Percentiles rank a stretch among this genome's conserved stretches.
Conservation (phyloP, 352 stramenopile species). For the Phytophthora europaea region DNA sequence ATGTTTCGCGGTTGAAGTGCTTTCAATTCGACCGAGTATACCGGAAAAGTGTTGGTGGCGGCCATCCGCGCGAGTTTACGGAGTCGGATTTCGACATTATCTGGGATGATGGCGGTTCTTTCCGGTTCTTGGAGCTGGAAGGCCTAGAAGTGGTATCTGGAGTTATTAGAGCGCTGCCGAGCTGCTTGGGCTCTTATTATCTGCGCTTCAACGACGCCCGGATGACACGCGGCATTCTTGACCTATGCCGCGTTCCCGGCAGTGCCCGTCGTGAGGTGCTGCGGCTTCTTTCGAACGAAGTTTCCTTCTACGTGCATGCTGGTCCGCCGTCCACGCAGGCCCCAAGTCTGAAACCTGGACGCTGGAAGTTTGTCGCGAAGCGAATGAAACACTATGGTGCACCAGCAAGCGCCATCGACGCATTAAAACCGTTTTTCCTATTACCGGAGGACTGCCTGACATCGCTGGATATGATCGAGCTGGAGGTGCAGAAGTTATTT, state of each 20-base stretch:
- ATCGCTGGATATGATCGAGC: conserved; percentile 74
- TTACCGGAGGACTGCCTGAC: conserved; percentile 71
- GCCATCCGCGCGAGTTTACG: conserved; percentile 85
- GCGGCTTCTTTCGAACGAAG: conserved; percentile 81
- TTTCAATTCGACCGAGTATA: conserved; percentile 91
- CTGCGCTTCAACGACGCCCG: conserved; percentile 84
- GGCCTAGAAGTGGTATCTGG: conserved; percentile 81
- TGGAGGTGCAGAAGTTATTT: conserved; percentile 74
- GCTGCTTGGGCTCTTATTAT: conserved; percentile 80
- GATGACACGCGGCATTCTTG: conserved; percentile 74
- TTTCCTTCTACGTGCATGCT: conserved; percentile 72
- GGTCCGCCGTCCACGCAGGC: conserved; percentile 67
- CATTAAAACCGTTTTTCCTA: conserved; percentile 80
- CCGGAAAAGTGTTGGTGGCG: conserved; percentile 73
- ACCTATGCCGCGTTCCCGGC: conserved; percentile 68
- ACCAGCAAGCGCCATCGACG: conserved; percentile 56
- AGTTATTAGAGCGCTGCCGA: conserved; percentile 70
- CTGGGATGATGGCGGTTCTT: conserved; percentile 76
- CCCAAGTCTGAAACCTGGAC: conserved; percentile 69
- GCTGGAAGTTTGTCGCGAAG: conserved; percentile 81
- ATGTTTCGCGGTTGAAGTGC: conserved; percentile 84
- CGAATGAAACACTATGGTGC: conserved; percentile 75
- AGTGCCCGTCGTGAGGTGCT: conserved; percentile 73
- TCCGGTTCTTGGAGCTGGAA: conserved; percentile 83
- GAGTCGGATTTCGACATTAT: conserved; percentile 90